Base-by-base conservation (phyloP, 768 basidiomycete genomes). In the Boletus rex-veris region DNA sequence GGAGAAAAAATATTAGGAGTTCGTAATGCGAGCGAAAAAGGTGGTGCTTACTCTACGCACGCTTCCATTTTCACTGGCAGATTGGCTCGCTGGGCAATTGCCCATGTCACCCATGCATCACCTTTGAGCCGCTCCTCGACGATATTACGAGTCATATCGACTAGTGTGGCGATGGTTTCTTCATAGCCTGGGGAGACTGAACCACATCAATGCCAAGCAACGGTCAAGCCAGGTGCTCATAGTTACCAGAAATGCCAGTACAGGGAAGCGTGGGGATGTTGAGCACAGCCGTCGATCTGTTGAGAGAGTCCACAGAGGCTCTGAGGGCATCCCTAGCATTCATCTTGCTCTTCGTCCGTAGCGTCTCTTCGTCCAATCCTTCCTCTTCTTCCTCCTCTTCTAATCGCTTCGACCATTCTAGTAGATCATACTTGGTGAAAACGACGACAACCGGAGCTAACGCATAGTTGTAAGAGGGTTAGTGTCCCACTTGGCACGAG, bases 371-470 rank as follows among this genome's bases (percentile, higher is more conserved):
- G 6, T 55, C 50, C 21, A 24, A 28, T 9, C 28, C 28, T 28
- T 28, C 7, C 28, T 28, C 50, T 7, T 46, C 45, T 5, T 37
- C 50, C 5, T 41, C 26, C 10, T 41, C 44, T 12, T 55, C 45
- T 8, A 45, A 30, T 19, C 21, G 10, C 40, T 55, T 55, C 18
- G 50, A 52, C 15, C 9, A 37, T 18, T 46, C 45, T 3, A 55
- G 40, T 4, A 46, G 11, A 52, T 55, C 54, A 7, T 52, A 55
- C 45, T 55, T 52, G 5, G 50, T 55, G 39, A 55, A 55, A 10
- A 52, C 35, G n/a, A 55, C 26, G 11, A 55, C 50, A 4, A 55
- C 50, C 1, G 50, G 54, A 8, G 35, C 54, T 55, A 40, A 30
- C 2, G 15, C 3, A 31, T 11, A 9, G 26, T 18, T n/a, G 7